Conservation (phyloP, 306 rosid genomes). For the Vigna mungo region DNA sequence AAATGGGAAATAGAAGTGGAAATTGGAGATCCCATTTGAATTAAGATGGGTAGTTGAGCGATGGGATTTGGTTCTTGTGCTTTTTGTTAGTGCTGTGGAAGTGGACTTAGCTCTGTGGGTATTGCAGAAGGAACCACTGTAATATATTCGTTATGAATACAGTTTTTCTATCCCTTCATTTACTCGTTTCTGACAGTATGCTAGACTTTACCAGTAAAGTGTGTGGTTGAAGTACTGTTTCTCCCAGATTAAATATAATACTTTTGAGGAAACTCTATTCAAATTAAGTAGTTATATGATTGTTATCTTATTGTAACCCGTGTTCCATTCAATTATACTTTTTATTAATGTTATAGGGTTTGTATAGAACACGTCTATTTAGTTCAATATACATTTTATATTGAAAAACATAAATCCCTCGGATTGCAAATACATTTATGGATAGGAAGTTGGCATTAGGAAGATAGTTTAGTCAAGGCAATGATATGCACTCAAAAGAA, state of each 20-base stretch:
- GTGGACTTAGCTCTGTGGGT: background rate
- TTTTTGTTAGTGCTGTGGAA: background rate
- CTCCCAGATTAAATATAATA: background rate
- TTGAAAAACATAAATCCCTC: background rate
- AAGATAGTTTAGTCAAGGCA: background rate
- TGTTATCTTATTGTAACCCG: background rate
- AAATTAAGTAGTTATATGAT: background rate
- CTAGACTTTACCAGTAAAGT: constrained; percentile 18
- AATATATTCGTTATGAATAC: background rate
- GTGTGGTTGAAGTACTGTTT: constrained; percentile 10
- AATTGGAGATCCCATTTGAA: background rate
- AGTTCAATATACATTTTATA: constrained; percentile 20
- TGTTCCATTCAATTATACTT: constrained; percentile 7
- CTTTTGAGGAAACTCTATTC: constrained; percentile 19
- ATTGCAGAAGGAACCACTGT: background rate
- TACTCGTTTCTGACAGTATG: background rate
- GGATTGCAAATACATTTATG: constrained; percentile 11
- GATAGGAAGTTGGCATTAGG: background rate
- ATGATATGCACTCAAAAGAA: background rate
- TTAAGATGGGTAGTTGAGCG: background rate
- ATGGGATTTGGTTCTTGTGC: background rate
- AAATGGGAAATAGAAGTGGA: constrained; percentile 1
- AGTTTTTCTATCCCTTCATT: background rate
- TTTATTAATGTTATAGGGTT: background rate
- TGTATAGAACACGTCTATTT: background rate